Percentiles rank a stretch among this genome's conserved stretches.
These are phyloP conservation scores for Plasmodium cynomolgi DNA, from an alignment of 169 alveolate genomes.

Conservation along the genomic window DNA sequence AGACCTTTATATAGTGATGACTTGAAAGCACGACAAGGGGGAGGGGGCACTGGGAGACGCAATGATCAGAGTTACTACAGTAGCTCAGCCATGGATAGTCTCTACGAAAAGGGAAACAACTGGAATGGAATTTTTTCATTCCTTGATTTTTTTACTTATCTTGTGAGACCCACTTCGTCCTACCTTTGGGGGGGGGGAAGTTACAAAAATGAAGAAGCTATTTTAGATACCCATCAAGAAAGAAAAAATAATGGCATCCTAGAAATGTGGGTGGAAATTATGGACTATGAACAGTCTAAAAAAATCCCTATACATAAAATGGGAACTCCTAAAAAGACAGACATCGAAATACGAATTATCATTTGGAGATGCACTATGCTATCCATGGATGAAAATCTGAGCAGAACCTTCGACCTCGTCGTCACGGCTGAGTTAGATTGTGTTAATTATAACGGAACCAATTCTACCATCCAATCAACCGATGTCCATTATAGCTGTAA, in stretches of 20 bases:
- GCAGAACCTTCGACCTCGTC: slow-evolving; percentile 82
- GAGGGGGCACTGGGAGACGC: not conserved
- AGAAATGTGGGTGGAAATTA: slow-evolving; percentile 89
- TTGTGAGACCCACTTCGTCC: slow-evolving; percentile 3
- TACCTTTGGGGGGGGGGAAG: not conserved
- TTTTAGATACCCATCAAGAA: not conserved
- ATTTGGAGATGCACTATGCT: slow-evolving; percentile 81
- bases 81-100: slow-evolving; percentile 55
- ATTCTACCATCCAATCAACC: slow-evolving; percentile 86
- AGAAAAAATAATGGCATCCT: slow-evolving; percentile 78
- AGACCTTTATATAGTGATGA: slow-evolving; percentile 83
- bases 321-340: slow-evolving; percentile 85
- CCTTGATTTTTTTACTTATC: slow-evolving; percentile 41
- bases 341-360: slow-evolving; percentile 85
- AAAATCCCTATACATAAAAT: slow-evolving; percentile 84
- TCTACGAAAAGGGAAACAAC: slow-evolving; percentile 44
- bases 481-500: slow-evolving; percentile 93
- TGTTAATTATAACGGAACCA: slow-evolving; percentile 85
- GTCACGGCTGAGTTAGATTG: slow-evolving; percentile 89
- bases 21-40: not conserved
- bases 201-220: not conserved
- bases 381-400: slow-evolving; percentile 57
- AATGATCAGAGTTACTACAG: slow-evolving; percentile 50
- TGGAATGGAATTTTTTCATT: slow-evolving; percentile 72
- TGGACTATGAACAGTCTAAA: slow-evolving; percentile 84